Evolutionary conservation across 2,329 filamentous ascomycete genomes (phyloP).

Genomic region (Cryoendolithus antarcticus): DNA sequence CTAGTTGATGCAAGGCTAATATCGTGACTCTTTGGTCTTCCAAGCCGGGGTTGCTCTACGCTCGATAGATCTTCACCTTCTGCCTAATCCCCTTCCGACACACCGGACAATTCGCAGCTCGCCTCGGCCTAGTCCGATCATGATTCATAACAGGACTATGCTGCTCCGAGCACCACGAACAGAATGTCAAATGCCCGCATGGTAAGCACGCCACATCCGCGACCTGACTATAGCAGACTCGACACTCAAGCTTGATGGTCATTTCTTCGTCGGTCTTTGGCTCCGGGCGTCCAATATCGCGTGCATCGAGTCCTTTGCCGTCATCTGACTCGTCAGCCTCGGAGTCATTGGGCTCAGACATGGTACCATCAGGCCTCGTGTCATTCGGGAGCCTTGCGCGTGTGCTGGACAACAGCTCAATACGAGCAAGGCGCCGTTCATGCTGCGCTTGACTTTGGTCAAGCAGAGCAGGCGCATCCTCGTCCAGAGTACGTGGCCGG

Average conservation of each 20-base stretch:
- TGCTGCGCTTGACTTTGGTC: background rate
- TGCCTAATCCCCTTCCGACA: slow-evolving; percentile 35
- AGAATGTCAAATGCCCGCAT: slow-evolving; percentile 44
- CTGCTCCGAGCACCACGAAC: slow-evolving; percentile 42
- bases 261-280: slow-evolving; percentile 37
- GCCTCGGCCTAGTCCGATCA: slow-evolving; percentile 27
- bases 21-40: too few relatives aligned
- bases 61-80: slow-evolving; percentile 23
- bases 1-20: too few relatives aligned
- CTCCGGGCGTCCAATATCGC: slow-evolving; percentile 33
- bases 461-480: background rate
- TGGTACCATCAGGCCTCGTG: background rate
- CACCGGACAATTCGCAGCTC: slow-evolving; percentile 31
- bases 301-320: slow-evolving; percentile 31
- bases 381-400: background rate
- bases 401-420: too few relatives aligned
- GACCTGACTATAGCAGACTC: slow-evolving; percentile 40
- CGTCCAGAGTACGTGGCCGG: background rate
- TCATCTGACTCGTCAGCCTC: slow-evolving; percentile 15
- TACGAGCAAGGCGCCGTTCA: too few relatives aligned
- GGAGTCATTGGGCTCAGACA: slow-evolving; percentile 5
- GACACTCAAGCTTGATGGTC: slow-evolving; percentile 39
- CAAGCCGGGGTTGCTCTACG: too few relatives aligned
- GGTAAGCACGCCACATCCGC: slow-evolving; percentile 41
- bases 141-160: slow-evolving; percentile 32